These are phyloP conservation scores for Xerocomus amazonicus DNA, from an alignment of 1,284 basidiomycete species.

Conservation along the genomic window DNA sequence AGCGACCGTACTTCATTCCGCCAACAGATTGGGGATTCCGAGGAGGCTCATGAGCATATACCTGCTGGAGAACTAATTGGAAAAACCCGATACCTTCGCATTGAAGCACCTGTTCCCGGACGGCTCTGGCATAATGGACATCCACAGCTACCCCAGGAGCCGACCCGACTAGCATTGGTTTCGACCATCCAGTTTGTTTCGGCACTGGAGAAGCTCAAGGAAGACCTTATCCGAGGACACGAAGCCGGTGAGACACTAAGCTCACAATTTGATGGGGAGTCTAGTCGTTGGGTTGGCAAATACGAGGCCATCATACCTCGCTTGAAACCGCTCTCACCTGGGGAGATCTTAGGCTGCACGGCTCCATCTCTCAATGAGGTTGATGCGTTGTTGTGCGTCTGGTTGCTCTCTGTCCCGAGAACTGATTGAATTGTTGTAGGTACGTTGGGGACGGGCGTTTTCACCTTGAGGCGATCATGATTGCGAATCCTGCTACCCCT, in stretches of 20 bases:
- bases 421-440: constrained; percentile 41
- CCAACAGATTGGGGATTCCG: constrained; percentile 52
- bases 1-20: constrained; percentile 62
- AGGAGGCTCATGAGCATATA: constrained; percentile 45
- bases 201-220: constrained; percentile 82
- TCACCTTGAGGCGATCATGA: constrained; percentile 99
- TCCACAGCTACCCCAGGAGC: constrained; percentile 22
- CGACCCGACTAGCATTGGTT: constrained; percentile 81
- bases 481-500: constrained; percentile 93
- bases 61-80: constrained; percentile 55
- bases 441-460: constrained; percentile 98
- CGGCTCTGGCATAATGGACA: constrained; percentile 2
- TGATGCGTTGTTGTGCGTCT: constrained; percentile 81
- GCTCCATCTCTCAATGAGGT: constrained; percentile 80
- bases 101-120: constrained; percentile 38
- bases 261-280: constrained; percentile 10
- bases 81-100: constrained; percentile 49
- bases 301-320: constrained; percentile 86
- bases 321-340: constrained; percentile 90
- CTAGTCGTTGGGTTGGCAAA: constrained; percentile 51
- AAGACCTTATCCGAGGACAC: constrained; percentile 57
- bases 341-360: constrained; percentile 97
- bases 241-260: neutral
- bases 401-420: neutral
- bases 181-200: constrained; percentile 96